Conservation (phyloP, 371 early-diverging fungal species). For the Fennellomyces sp. region DNA sequence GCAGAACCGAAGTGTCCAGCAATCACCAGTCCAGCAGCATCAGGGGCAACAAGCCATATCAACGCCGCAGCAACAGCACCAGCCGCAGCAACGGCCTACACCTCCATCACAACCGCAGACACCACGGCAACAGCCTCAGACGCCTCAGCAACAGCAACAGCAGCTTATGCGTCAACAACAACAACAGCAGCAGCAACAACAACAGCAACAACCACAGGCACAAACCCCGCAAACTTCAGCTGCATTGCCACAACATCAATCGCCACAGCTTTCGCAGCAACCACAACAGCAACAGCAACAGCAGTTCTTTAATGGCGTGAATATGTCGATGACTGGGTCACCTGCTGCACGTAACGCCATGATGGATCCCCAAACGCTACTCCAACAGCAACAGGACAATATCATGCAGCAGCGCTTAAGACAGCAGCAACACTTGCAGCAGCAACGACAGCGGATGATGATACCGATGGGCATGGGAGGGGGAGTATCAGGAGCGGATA, state of each 20-base stretch:
- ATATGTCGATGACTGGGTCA: slow-evolving; percentile 9
- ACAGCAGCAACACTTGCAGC: slow-evolving; percentile 4
- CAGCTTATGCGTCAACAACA: slow-evolving; percentile 5
- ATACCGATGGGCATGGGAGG: slow-evolving; percentile 23
- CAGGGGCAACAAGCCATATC: slow-evolving; percentile 14
- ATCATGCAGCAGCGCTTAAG: slow-evolving; percentile 12
- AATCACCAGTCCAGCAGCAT: slow-evolving; percentile 14
- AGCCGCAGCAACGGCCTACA: slow-evolving; percentile 1
- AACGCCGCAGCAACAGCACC: slow-evolving; percentile 21
- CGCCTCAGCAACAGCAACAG: slow-evolving; percentile 9
- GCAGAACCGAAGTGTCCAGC: neutral
- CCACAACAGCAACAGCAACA: slow-evolving; percentile 12
- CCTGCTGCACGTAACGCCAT: slow-evolving; percentile 6
- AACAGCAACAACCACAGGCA: neutral
- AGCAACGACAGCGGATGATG: slow-evolving; percentile 9
- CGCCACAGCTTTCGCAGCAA: neutral
- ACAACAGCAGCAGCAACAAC: slow-evolving; percentile 7
- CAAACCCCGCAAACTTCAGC: slow-evolving; percentile 4
- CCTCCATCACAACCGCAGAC: slow-evolving; percentile 18
- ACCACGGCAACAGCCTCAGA: slow-evolving; percentile 13
- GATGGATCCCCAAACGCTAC: slow-evolving; percentile 15
- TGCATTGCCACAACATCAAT: slow-evolving; percentile 3
- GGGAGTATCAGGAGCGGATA: slow-evolving; percentile 8
- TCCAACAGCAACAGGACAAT: slow-evolving; percentile 4
- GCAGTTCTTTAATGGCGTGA: slow-evolving; percentile 4